Evolutionary conservation across 179 eudicot genomes (phyloP), one percentile per base, ranked within the genome.

Genomic region (Beta corolliflora): DNA sequence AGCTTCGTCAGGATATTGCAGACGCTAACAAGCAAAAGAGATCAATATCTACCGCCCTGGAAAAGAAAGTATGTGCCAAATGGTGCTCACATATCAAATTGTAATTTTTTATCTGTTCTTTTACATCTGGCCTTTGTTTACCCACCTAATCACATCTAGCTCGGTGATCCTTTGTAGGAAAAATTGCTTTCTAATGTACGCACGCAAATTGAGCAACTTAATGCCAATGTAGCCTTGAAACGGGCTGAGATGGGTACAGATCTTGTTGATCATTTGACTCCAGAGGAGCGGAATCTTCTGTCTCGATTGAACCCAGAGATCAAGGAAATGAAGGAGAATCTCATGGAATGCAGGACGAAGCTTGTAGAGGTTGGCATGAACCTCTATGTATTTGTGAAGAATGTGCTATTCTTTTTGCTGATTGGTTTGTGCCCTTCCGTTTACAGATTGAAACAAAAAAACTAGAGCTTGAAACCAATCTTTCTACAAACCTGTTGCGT

Each of bases 231-330:
- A 70, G 80, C 88, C 50, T 86, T 87, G 86, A 97, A 97, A 84
- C 86, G 68, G 86, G 92, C 86, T 69, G 99, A 97, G 85, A 94
- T 97, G 95, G 97, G 98, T 53, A 97, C 99, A 25, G 97, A 94
- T n/a, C 97, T 97, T 86, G 97, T 97, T 75, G 97, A 97, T 86
- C 89, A 89, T 82, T 86, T 97, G 86, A 88, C 95, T n/a, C 86
- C 89, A 21, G 95, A 91, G 88, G 99, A 95, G 85, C 91, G 91
- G 78, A 84, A 85, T 81, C 83, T 86, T 63, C 88, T 97, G 54
- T 87, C 93, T 80, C 93, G 93, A 70, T 83, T 97, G 86, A 93
- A 97, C 83, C 99, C 99, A 59, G 98, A 97, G 85, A 95, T 97
- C 85, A 92, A 92, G 55, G 90, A 89, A 77, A 91, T 93, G 91